A percentile compares a stretch with the other conserved stretches of the same genome.
Conservation (phyloP, 805 yeast genomes). For the Schizosaccharomyces octosporus region DNA sequence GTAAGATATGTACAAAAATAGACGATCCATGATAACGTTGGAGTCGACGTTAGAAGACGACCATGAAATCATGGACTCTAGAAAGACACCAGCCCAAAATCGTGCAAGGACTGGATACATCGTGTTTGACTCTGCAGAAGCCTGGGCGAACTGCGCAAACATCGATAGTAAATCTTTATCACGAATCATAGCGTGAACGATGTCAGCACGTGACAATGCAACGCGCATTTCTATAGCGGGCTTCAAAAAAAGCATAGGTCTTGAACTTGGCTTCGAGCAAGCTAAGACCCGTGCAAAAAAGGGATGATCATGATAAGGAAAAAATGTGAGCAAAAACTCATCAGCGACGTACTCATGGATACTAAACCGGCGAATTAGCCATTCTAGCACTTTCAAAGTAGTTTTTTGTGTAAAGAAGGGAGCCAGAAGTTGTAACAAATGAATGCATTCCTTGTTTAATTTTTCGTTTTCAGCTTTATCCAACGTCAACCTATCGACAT, state of each 20-base stretch:
- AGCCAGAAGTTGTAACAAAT: conserved; percentile 47
- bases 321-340: conserved; percentile 36
- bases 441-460: conserved; percentile 48
- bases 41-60: conserved; percentile 17
- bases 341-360: conserved; percentile 65
- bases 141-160: conserved; percentile 31
- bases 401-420: conserved; percentile 57
- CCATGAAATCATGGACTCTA: conserved; percentile 42
- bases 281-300: conserved; percentile 54
- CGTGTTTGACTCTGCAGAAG: conserved; percentile 26
- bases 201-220: conserved; percentile 40
- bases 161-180: conserved; percentile 28
- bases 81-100: conserved; percentile 50
- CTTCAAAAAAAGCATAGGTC: conserved; percentile 32
- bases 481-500: conserved; percentile 33
- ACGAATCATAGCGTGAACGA: conserved; percentile 32
- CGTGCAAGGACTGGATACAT: conserved; percentile 48
- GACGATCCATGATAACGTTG: conserved; percentile 14
- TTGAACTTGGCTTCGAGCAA: conserved; percentile 45
- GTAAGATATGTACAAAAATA: conserved; percentile 4
- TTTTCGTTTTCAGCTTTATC: conserved; percentile 51
- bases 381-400: conserved; percentile 64
- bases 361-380: conserved; percentile 79
- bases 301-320: conserved; percentile 60
- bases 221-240: conserved; percentile 30